These are phyloP conservation scores for Tephrocybe sp. DNA, from an alignment of 768 basidiomycete species.

Conservation along the genomic window DNA sequence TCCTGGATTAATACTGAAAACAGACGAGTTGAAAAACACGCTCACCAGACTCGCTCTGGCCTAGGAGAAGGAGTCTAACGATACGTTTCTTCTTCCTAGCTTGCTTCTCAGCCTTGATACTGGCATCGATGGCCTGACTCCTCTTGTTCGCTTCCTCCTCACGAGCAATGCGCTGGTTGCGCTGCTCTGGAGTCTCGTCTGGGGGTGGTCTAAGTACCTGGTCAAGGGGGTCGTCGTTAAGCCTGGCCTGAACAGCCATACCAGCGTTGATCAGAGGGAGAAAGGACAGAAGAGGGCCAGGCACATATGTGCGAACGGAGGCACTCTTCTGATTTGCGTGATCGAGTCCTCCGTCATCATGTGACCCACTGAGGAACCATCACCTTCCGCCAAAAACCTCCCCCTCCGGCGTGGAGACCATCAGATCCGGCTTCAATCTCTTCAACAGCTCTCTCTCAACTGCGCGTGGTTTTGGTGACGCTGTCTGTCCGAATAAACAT, in stretches of 20 bases:
- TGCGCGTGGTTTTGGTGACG: no score
- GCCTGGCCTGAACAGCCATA: constrained; percentile 30
- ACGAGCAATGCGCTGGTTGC: constrained; percentile 45
- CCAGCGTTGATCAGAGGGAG: constrained; percentile 15
- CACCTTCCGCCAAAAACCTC: constrained; percentile 9
- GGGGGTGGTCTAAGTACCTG: constrained; percentile 61
- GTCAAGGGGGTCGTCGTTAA: constrained; percentile 62
- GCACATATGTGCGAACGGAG: constrained; percentile 14
- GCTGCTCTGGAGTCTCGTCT: constrained; percentile 62
- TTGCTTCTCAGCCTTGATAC: constrained; percentile 63
- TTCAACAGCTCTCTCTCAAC: neutral
- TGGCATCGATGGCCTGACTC: constrained; percentile 71
- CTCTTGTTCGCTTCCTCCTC: constrained; percentile 69
- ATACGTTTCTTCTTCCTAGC: constrained; percentile 63
- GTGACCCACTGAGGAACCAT: constrained; percentile 27
- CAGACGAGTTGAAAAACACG: constrained; percentile 3
- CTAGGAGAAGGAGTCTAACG: constrained; percentile 71
- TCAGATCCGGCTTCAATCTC: constrained; percentile 11
- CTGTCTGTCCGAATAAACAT: no score
- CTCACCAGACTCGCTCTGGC: constrained; percentile 82
- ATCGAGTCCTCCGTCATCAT: constrained; percentile 8
- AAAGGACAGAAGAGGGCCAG: constrained; percentile 19
- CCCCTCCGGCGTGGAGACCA: constrained; percentile 8
- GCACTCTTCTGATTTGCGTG: constrained; percentile 11
- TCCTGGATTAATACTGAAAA: constrained; percentile 3